A percentile compares a stretch with the other conserved stretches of the same genome.
Evolutionary conservation across 495 filamentous ascomycete genomes (phyloP).

Genomic region (Talaromyces nanjingensis): DNA sequence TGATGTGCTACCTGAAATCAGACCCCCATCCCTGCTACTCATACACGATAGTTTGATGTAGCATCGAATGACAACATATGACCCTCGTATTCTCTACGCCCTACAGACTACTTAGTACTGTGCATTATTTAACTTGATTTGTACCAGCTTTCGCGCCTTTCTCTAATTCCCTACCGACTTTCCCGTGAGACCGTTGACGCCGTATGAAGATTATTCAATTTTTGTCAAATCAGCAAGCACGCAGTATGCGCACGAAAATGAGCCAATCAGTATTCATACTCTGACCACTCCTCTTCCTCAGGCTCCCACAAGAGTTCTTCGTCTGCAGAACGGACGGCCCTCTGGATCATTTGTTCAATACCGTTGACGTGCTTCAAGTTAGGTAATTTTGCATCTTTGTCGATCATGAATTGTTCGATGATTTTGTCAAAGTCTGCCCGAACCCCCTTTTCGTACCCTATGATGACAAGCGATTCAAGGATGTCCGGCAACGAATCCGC

Average conservation of each 20-base stretch:
- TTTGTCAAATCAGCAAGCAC: neutral
- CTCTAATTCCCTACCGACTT: neutral
- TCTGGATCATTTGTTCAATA: conserved; percentile 16
- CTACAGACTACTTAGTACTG: neutral
- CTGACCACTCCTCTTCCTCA: conserved; percentile 5
- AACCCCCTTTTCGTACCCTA: conserved; percentile 17
- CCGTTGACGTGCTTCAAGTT: conserved; percentile 15
- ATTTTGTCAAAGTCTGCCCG: conserved; percentile 13
- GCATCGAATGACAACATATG: neutral
- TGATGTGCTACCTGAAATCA: neutral
- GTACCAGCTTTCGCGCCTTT: neutral
- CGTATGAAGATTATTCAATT: neutral
- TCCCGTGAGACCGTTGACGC: neutral
- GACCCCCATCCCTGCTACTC: neutral
- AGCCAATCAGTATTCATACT: neutral
- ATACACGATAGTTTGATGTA: neutral
- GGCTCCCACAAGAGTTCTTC: conserved; percentile 13
- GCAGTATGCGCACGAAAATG: neutral
- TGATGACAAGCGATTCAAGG: conserved; percentile 21
- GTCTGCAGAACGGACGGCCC: conserved; percentile 15
- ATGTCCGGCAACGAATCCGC: conserved; percentile 14
- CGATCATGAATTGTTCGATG: conserved; percentile 13
- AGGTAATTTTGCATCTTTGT: conserved; percentile 7
- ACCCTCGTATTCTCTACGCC: neutral
- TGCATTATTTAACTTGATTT: neutral